Evolutionary conservation across 345 rosid genomes (phyloP).

Genomic region (Sapria himalayana): DNA sequence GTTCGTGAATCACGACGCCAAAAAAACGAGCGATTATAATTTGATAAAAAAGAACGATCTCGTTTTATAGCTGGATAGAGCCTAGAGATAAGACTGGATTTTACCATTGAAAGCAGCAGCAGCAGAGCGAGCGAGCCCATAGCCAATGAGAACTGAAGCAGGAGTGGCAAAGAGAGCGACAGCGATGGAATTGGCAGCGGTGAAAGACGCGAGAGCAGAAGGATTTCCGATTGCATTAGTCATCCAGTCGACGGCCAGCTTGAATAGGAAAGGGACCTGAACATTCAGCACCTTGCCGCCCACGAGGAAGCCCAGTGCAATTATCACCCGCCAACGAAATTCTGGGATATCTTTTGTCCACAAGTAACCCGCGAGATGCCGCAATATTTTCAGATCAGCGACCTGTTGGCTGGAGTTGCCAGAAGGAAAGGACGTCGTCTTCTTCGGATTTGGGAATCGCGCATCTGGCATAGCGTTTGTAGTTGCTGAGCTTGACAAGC

Average conservation of each 20-base stretch:
- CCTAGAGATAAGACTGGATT: not conserved
- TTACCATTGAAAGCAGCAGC: conserved; percentile 87
- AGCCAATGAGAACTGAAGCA: conserved; percentile 63
- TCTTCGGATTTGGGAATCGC: too few species aligned
- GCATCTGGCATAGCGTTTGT: too few species aligned
- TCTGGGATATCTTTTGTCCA: conserved; percentile 84
- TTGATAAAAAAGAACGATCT: too few species aligned
- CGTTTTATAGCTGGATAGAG: not conserved
- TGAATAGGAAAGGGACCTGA: conserved; percentile 89
- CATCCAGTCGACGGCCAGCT: conserved; percentile 87
- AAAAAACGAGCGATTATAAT: too few species aligned
- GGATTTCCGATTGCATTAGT: conserved; percentile 35
- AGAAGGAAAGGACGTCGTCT: too few species aligned
- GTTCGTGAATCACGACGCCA: too few species aligned
- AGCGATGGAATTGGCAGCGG: conserved; percentile 39
- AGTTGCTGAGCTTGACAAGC: too few species aligned
- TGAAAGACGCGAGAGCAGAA: conserved; percentile 28
- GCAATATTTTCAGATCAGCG: conserved; percentile 56
- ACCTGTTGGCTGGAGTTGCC: too few species aligned
- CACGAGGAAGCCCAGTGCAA: conserved; percentile 69
- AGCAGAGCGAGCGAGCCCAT: conserved; percentile 72
- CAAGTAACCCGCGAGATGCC: conserved; percentile 52
- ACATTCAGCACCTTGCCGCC: conserved; percentile 78
- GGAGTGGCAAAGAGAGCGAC: conserved; percentile 66
- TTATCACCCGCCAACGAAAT: conserved; percentile 57